phyloP scores from a whole-genome alignment of 495 filamentous ascomycete genomes.

The Neurospora sp. region DNA sequence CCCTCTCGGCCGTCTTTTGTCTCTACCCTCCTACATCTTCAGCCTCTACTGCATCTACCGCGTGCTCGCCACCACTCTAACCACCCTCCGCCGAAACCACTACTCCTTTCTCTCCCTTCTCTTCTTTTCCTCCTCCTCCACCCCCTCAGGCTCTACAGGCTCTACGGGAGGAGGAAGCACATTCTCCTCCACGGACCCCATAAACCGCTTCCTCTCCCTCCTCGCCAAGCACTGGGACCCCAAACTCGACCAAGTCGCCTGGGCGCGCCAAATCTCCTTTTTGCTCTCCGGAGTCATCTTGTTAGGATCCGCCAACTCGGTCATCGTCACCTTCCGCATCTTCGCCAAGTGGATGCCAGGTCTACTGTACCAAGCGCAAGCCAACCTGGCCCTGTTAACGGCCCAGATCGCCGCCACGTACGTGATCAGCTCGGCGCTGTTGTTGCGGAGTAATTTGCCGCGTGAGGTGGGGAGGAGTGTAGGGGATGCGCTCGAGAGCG shows the following conservation, averaged over 20 bases:
- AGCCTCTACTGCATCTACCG: conserved; percentile 69
- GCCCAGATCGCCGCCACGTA: conserved; percentile 72
- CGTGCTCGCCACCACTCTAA: conserved; percentile 54
- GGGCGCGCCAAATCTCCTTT: conserved; percentile 70
- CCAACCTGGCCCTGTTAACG: conserved; percentile 61
- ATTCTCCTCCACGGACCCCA: conserved; percentile 63
- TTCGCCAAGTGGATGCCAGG: conserved; percentile 60
- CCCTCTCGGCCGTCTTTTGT: conserved; percentile 46
- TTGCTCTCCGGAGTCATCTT: conserved; percentile 69
- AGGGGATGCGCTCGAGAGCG: conserved; percentile 58
- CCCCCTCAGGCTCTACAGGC: neutral
- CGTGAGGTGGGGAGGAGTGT: conserved; percentile 60
- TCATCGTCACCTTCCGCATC: conserved; percentile 64
- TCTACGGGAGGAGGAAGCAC: neutral
- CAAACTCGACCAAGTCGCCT: conserved; percentile 56
- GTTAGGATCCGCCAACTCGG: conserved; percentile 62
- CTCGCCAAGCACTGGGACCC: conserved; percentile 64
- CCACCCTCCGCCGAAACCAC: conserved; percentile 46
- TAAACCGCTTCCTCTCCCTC: conserved; percentile 66
- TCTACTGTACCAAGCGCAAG: conserved; percentile 50
- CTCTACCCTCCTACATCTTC: conserved; percentile 53
- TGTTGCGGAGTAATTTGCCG: conserved; percentile 65
- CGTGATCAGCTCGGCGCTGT: conserved; percentile 62
- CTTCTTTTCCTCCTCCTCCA: neutral
- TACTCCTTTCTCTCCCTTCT: conserved; percentile 32